phyloP scores from a whole-genome alignment of 2,329 filamentous ascomycete genomes.

The Boeremia exigua region DNA sequence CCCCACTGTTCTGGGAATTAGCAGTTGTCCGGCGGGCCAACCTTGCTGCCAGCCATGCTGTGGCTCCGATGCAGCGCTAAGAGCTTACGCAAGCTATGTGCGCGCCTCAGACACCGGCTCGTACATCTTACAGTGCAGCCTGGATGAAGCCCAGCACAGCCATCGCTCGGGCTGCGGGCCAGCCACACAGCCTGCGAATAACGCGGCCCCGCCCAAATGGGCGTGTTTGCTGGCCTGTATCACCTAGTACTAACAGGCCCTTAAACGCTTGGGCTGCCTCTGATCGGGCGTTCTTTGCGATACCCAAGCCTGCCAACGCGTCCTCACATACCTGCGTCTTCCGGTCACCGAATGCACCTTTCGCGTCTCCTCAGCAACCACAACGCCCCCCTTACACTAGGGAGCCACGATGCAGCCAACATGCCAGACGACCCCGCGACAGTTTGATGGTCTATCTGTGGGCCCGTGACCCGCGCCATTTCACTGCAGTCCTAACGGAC shows the following conservation, averaged over 20 bases:
- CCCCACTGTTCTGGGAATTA: not conserved
- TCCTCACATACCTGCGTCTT: slow-evolving; percentile 12
- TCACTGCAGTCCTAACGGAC: slow-evolving; percentile 7
- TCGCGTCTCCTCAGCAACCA: slow-evolving; percentile 15
- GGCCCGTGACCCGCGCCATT: slow-evolving; percentile 12
- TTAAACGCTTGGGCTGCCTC: slow-evolving; percentile 14
- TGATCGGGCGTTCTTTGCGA: slow-evolving; percentile 6
- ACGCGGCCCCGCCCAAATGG: slow-evolving; percentile 2
- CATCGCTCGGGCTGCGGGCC: slow-evolving; percentile 4
- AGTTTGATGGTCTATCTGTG: slow-evolving; percentile 12
- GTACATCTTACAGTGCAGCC: not conserved
- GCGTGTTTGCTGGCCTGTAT: not conserved
- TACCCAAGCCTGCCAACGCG: slow-evolving; percentile 18
- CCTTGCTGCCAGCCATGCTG: not conserved
- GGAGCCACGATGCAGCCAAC: not conserved
- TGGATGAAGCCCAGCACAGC: not conserved
- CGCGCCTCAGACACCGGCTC: slow-evolving; percentile 6
- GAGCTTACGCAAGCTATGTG: slow-evolving; percentile 5
- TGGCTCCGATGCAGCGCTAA: slow-evolving; percentile 3
- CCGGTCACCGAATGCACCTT: slow-evolving; percentile 3
- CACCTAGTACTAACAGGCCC: not conserved
- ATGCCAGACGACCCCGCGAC: slow-evolving; percentile 13
- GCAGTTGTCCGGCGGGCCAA: not conserved
- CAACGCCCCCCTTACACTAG: slow-evolving; percentile 8
- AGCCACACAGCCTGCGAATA: slow-evolving; percentile 11